Conservation (phyloP, 805 yeast genomes). For the Saccharomycopsis selenospora region DNA sequence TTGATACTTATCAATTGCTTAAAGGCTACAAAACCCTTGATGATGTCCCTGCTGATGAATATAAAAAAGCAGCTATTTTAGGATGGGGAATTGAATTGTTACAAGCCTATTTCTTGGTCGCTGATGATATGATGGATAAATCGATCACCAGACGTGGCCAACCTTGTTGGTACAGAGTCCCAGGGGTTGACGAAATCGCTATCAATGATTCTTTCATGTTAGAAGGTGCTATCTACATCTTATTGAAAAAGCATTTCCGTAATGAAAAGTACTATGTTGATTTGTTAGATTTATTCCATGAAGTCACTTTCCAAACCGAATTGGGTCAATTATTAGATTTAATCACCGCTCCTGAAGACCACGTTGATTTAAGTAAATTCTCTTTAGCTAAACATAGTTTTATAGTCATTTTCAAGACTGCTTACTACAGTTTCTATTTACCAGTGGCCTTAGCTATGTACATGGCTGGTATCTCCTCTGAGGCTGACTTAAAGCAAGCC, state of each 20-base stretch:
- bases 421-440: constrained; percentile 92
- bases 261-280: constrained; percentile 79
- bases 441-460: constrained; percentile 97
- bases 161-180: constrained; percentile 90
- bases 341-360: constrained; percentile 95
- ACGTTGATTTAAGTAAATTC: constrained; percentile 81
- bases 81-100: constrained; percentile 95
- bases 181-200: constrained; percentile 84
- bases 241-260: constrained; percentile 85
- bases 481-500: constrained; percentile 78
- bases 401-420: constrained; percentile 94
- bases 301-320: constrained; percentile 95
- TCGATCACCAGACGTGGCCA: constrained; percentile 97
- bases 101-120: constrained; percentile 94
- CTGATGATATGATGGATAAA: constrained; percentile 98
- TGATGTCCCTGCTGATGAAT: constrained; percentile 63
- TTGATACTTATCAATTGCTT: constrained; percentile 82
- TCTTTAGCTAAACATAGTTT: constrained; percentile 86
- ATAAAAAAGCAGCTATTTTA: constrained; percentile 74
- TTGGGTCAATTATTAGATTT: constrained; percentile 93
- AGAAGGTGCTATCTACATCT: constrained; percentile 86
- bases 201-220: constrained; percentile 96
- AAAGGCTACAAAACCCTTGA: constrained; percentile 50
- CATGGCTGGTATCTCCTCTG: constrained; percentile 72
- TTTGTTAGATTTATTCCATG: constrained; percentile 89